Evolutionary conservation across 169 alveolate species (phyloP), one percentile per base, ranked within the genome.

Genomic region (Theileria annulata): DNA sequence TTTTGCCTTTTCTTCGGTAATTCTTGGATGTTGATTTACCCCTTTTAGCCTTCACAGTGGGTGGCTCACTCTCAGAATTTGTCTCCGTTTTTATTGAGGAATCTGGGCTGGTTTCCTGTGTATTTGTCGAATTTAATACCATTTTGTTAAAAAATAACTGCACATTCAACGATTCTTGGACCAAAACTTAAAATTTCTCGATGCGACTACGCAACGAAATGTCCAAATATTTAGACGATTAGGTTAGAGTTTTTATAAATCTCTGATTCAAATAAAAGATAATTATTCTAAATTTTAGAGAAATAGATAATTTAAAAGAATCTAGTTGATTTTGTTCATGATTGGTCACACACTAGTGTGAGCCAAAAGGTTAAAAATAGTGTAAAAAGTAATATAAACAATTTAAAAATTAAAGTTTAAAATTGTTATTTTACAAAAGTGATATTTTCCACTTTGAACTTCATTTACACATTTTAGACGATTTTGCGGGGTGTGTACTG

Each of bases 401-500:
- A 42, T 10, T 42, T 42, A 42, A 42, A 42, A 42, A 42, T 42
- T 42, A 42, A 42, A 42, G 51, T 42, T 42, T 42, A 42, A 42
- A 42, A 42, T 42, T 17, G 13, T 10, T 42, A 42, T 42, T 42
- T 42, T 42, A 42, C 51, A 42, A 42, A 42, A 42, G 51, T 42
- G 51, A 62, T 23, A 62, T 23, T 3, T 62, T 15, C 71, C 27
- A 21, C 31, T 15, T 23, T 37, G n/a, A 25, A 21, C 28, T 56
- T 56, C 31, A 25, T 56, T 56, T 19, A 25, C 31, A 56, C 66
- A 56, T 62, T 21, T n/a, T 37, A 62, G 71, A 62, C 71, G 25
- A 21, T 28, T 15, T 62, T 62, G 71, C 71, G 71, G 71, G 71
- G 71, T 62, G 71, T n/a, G 71, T 62, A 62, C 71, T 8, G 25